A percentile compares a stretch with the other conserved stretches of the same genome.
These are phyloP conservation scores for Scolecobasidium constrictum DNA, from an alignment of 2,329 filamentous ascomycete genomes.

Conservation along the genomic window DNA sequence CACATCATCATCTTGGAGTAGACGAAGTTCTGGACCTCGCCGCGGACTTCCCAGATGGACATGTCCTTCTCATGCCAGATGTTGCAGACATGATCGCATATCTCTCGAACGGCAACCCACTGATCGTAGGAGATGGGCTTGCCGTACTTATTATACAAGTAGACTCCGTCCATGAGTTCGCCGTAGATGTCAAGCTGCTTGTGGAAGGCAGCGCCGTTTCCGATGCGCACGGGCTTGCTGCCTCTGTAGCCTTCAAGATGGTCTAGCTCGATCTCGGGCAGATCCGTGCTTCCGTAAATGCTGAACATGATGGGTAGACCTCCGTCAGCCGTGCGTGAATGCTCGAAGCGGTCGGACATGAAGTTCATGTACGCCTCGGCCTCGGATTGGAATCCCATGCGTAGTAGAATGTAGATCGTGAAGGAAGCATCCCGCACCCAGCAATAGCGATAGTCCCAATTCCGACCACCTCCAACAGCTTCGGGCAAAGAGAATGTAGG, in stretches of 20 bases:
- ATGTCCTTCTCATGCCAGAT: slow-evolving; percentile 59
- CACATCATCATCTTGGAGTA: slow-evolving; percentile 80
- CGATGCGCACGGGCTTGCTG: slow-evolving; percentile 63
- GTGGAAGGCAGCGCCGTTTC: slow-evolving; percentile 67
- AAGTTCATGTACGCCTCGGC: slow-evolving; percentile 71
- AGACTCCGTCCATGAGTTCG: slow-evolving; percentile 66
- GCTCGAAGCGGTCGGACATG: slow-evolving; percentile 59
- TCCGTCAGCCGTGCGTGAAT: slow-evolving; percentile 48
- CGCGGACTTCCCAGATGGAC: slow-evolving; percentile 76
- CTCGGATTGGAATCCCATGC: slow-evolving; percentile 64
- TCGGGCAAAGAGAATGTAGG: slow-evolving; percentile 71
- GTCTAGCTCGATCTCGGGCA: slow-evolving; percentile 56
- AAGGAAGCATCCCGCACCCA: slow-evolving; percentile 73
- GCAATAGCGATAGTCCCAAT: slow-evolving; percentile 62
- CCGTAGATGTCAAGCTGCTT: slow-evolving; percentile 73
- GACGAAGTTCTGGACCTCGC: slow-evolving; percentile 64
- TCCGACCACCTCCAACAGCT: slow-evolving; percentile 53
- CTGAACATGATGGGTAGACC: slow-evolving; percentile 70
- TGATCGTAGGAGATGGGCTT: slow-evolving; percentile 66
- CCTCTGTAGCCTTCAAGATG: slow-evolving; percentile 64
- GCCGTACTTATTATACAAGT: slow-evolving; percentile 69
- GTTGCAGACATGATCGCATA: slow-evolving; percentile 59
- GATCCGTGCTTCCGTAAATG: slow-evolving; percentile 63
- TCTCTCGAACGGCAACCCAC: slow-evolving; percentile 59
- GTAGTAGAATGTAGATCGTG: slow-evolving; percentile 64